These are phyloP conservation scores for Chlamydomonas sphaeroides DNA, from an alignment of 139 green algal genomes.

Conservation along the genomic window DNA sequence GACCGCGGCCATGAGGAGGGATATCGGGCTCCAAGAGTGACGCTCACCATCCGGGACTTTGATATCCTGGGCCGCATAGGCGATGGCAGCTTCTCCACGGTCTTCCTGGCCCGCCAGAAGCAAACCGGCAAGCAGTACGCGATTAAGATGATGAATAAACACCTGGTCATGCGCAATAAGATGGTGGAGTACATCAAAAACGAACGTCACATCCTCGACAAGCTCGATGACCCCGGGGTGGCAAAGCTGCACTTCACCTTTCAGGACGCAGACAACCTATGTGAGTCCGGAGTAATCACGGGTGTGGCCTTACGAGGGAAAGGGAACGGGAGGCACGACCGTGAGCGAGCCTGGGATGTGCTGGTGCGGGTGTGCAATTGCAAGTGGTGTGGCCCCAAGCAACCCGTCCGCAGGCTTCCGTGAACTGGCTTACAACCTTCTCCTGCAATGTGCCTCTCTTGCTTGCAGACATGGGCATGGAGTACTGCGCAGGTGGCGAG, in stretches of 20 bases:
- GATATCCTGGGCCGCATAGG: constrained; percentile 48
- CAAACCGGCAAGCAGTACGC: constrained; percentile 42
- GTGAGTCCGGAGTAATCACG: constrained; percentile 43
- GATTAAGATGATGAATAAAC: constrained; percentile 66
- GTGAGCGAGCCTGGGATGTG: too few relatives aligned
- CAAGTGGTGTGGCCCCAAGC: too few relatives aligned
- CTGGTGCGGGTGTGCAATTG: too few relatives aligned
- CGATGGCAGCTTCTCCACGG: constrained; percentile 59
- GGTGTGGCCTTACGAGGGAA: too few relatives aligned
- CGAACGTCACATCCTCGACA: constrained; percentile 55
- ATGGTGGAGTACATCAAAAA: constrained; percentile 61
- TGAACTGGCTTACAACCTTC: too few relatives aligned
- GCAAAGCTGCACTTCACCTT: constrained; percentile 59
- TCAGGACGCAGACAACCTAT: constrained; percentile 57
- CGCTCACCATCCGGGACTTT: constrained; percentile 50
- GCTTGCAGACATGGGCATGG: constrained; percentile 76
- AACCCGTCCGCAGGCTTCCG: too few relatives aligned
- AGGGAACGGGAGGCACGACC: too few relatives aligned
- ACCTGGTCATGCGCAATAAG: constrained; percentile 58
- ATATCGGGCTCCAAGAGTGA: constrained; percentile 23
- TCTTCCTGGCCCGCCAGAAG: constrained; percentile 50
- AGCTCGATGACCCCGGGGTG: constrained; percentile 48
- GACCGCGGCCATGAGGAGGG: constrained; percentile 33
- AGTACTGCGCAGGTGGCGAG: constrained; percentile 74
- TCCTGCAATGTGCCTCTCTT: too few relatives aligned